These are phyloP conservation scores for Colletotrichum incanum DNA, from an alignment of 2,329 filamentous ascomycete genomes.

Conservation along the genomic window DNA sequence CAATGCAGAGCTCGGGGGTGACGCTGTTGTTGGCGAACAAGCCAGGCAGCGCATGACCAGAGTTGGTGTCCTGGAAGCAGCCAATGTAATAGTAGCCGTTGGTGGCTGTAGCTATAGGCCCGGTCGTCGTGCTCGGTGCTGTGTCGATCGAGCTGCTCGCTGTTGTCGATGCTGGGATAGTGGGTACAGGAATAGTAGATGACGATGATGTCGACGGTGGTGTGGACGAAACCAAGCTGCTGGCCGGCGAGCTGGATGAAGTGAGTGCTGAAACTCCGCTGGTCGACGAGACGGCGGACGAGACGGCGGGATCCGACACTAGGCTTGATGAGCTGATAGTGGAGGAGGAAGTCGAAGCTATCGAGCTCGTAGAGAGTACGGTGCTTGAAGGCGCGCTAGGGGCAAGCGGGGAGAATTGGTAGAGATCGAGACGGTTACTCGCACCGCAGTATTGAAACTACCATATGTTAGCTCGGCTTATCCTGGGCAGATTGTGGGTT, in stretches of 20 bases:
- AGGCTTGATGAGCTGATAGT: not conserved
- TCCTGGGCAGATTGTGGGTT: not conserved
- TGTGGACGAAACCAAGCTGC: not conserved
- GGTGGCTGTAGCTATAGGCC: constrained; percentile 45
- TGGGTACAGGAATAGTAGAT: constrained; percentile 32
- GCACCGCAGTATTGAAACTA: constrained; percentile 43
- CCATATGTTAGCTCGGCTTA: not conserved
- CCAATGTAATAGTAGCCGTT: constrained; percentile 50
- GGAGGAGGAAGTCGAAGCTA: constrained; percentile 11
- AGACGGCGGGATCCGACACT: not conserved
- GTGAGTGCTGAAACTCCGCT: not conserved
- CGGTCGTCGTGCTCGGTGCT: constrained; percentile 16
- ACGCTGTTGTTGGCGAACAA: constrained; percentile 52
- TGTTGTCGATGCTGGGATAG: constrained; percentile 35
- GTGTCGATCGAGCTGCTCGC: constrained; percentile 8
- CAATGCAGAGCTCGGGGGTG: constrained; percentile 54
- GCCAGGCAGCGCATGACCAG: constrained; percentile 51
- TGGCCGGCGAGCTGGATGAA: constrained; percentile 9
- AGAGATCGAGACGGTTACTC: constrained; percentile 40
- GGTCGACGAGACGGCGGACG: not conserved
- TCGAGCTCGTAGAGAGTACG: not conserved
- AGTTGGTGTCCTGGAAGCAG: constrained; percentile 49
- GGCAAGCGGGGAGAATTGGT: constrained; percentile 7
- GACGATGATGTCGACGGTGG: constrained; percentile 14
- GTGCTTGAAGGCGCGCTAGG: constrained; percentile 9